Conservation (phyloP, 148 eudicot genomes). For the Heliosperma pusillum region DNA sequence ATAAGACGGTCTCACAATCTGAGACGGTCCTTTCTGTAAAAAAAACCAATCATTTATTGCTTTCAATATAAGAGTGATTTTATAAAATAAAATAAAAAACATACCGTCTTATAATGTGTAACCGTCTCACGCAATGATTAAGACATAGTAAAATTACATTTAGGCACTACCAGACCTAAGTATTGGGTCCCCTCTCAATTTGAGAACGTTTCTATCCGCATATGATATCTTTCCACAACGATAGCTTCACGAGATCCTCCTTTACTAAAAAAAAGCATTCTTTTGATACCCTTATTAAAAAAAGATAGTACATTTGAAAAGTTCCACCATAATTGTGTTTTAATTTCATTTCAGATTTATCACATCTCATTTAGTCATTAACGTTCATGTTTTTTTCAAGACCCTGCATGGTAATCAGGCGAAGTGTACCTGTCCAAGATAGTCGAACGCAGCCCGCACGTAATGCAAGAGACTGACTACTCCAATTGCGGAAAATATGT, state of each 20-base stretch:
- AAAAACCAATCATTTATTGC: too few species aligned
- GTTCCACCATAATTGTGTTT: not conserved
- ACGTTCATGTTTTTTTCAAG: conserved; percentile 35
- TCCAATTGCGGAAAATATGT: not conserved
- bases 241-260: conserved; percentile 19
- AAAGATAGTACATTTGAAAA: conserved; percentile 13
- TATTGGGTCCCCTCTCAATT: conserved; percentile 26
- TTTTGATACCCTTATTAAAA: conserved; percentile 2
- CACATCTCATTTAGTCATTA: not conserved
- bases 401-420: conserved; percentile 47
- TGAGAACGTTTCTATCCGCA: conserved; percentile 24
- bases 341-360: not conserved
- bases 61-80: too few species aligned
- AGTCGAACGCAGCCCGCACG: conserved; percentile 21
- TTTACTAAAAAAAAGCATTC: conserved; percentile 25
- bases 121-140: too few species aligned
- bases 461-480: conserved; percentile 12
- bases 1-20: too few species aligned
- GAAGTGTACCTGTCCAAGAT: conserved; percentile 60
- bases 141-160: conserved; percentile 18
- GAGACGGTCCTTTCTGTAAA: too few species aligned
- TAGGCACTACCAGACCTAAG: not conserved
- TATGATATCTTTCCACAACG: conserved; percentile 24
- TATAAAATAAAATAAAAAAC: too few species aligned
- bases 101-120: too few species aligned